Percentiles rank a stretch among this genome's conserved stretches.
phyloP scores from a whole-genome alignment of 441 rosid genomes.

The Viola pubescens region DNA sequence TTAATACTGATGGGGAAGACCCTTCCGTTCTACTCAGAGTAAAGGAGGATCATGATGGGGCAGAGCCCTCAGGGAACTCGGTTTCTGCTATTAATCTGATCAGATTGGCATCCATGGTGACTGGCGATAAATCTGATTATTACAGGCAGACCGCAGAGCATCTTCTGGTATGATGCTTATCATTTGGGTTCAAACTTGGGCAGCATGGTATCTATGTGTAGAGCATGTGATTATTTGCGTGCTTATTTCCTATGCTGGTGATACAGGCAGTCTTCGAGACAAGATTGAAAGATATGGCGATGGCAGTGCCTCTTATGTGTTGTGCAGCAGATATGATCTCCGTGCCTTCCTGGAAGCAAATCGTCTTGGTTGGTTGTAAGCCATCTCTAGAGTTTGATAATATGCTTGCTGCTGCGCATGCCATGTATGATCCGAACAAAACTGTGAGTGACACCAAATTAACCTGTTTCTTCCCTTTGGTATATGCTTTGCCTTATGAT shows the following conservation, averaged over 20 bases:
- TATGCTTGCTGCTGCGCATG: conserved; percentile 77
- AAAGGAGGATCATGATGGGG: conserved; percentile 96
- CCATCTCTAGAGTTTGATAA: conserved; percentile 39
- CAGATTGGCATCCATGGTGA: conserved; percentile 64
- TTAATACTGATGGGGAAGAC: conserved; percentile 80
- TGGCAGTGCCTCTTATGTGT: conserved; percentile 92
- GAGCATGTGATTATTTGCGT: no score
- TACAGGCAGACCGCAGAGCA: conserved; percentile 65
- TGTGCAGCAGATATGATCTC: conserved; percentile 72
- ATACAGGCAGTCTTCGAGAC: conserved; percentile 67
- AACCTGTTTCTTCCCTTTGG: neutral
- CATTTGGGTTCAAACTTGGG: neutral
- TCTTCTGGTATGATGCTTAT: conserved; percentile 46
- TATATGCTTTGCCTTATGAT: neutral
- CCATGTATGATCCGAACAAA: conserved; percentile 64
- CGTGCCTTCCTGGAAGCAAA: conserved; percentile 50
- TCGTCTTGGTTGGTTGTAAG: conserved; percentile 60
- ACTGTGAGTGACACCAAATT: conserved; percentile 33
- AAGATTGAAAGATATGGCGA: conserved; percentile 65
- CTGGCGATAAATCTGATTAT: conserved; percentile 41
- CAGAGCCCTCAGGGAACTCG: conserved; percentile 95
- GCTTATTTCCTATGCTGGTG: neutral
- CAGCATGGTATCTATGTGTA: neutral
- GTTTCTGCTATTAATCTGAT: conserved; percentile 77
- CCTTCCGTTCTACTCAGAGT: conserved; percentile 86